Evolutionary conservation across 331 rosid species (phyloP).

Genomic region (Dryas integrifolia): DNA sequence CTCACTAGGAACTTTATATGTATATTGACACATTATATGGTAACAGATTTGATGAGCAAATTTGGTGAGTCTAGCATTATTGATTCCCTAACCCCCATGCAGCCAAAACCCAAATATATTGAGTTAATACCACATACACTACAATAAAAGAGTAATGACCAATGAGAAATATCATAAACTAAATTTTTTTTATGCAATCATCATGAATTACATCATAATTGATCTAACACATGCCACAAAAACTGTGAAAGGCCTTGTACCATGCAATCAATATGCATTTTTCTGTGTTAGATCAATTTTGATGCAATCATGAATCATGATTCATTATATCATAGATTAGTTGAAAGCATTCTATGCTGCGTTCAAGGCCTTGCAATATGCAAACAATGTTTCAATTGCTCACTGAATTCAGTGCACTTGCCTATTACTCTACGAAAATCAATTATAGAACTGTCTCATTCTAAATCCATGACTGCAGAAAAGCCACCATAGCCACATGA

Average conservation of each 20-base stretch:
- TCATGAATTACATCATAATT: background rate
- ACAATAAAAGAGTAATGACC: background rate
- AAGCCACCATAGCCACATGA: background rate
- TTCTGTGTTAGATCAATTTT: background rate
- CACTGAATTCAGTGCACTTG: background rate
- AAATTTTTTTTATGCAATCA: background rate
- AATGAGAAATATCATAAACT: conserved; percentile 3
- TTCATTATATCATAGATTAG: background rate
- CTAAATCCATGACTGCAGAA: background rate
- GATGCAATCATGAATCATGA: no score
- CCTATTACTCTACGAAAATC: background rate
- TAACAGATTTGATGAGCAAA: no score
- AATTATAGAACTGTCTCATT: background rate
- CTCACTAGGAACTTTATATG: no score
- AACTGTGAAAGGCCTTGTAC: background rate
- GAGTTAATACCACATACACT: background rate
- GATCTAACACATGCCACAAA: background rate
- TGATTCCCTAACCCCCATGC: background rate
- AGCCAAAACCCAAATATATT: background rate
- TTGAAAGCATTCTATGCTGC: background rate
- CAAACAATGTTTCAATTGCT: background rate
- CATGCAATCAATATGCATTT: background rate
- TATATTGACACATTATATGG: no score
- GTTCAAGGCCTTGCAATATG: background rate
- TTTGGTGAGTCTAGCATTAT: no score